Evolutionary conservation across 1,284 basidiomycete genomes (phyloP).

Genomic region (Trichosporon inkin): DNA sequence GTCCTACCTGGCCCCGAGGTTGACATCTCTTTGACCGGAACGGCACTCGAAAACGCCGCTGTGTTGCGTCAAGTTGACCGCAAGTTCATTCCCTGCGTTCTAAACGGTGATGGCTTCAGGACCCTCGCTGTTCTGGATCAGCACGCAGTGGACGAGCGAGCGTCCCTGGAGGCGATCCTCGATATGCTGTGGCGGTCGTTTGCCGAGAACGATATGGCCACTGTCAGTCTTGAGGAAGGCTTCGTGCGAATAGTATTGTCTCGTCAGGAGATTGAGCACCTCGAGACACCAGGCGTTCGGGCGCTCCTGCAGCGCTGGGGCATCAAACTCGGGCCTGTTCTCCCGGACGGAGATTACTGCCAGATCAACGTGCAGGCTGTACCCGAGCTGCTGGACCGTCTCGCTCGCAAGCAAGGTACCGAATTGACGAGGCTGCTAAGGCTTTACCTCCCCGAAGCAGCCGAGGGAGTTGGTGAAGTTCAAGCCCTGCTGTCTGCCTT

Average conservation of each 20-base stretch:
- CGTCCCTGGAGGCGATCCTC: conserved; percentile 79
- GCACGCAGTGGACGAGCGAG: conserved; percentile 89
- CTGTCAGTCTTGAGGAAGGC: conserved; percentile 31
- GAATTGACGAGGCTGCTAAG: conserved; percentile 39
- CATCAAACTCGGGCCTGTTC: conserved; percentile 54
- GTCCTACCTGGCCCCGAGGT: not conserved
- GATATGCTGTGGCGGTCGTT: conserved; percentile 63
- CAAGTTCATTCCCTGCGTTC: conserved; percentile 77
- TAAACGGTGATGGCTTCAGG: conserved; percentile 11
- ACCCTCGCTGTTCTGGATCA: conserved; percentile 78
- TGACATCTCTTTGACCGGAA: conserved; percentile 36
- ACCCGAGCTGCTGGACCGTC: conserved; percentile 40
- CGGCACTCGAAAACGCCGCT: conserved; percentile 56
- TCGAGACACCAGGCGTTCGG: conserved; percentile 39
- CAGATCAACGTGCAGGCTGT: conserved; percentile 45
- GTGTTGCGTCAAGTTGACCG: conserved; percentile 78
- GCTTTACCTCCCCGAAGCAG: conserved; percentile 32
- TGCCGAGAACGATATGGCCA: conserved; percentile 50
- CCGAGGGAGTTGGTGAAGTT: conserved; percentile 30
- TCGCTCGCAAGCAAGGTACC: conserved; percentile 30
- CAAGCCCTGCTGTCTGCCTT: conserved; percentile 30
- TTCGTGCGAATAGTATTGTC: conserved; percentile 62
- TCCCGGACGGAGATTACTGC: conserved; percentile 33
- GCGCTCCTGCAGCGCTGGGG: conserved; percentile 68
- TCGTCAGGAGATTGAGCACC: conserved; percentile 57